Conservation (phyloP, 148 eudicot genomes). For the Rhododendron ovatum region DNA sequence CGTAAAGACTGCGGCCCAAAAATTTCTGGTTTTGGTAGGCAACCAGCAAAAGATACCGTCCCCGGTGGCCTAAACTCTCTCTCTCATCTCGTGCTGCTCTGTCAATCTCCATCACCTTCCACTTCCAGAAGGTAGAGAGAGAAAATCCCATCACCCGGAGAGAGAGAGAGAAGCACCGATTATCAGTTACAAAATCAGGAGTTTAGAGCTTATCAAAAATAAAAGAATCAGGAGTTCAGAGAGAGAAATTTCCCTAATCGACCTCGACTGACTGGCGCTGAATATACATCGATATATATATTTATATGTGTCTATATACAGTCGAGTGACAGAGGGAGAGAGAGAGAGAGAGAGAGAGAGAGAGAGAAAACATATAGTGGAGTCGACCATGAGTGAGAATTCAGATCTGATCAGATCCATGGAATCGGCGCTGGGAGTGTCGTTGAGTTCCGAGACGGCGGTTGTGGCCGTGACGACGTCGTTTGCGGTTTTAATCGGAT, state of each 20-base stretch:
- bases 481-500: slow-evolving; percentile 53
- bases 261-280: not conserved
- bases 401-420: slow-evolving; percentile 37
- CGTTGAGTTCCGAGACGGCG: slow-evolving; percentile 26
- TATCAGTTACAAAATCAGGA: not conserved
- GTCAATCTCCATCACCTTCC: not conserved
- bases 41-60: not conserved
- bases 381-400: slow-evolving; percentile 28
- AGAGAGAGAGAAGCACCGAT: not conserved
- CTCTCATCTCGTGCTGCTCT: not conserved
- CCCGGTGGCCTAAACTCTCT: not conserved
- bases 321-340: not conserved
- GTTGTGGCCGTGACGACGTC: slow-evolving; percentile 44
- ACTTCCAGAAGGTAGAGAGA: not conserved
- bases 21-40: not conserved
- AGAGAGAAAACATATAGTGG: not conserved
- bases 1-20: not conserved
- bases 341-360: not conserved
- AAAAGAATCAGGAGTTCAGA: not conserved
- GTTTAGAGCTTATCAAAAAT: not conserved
- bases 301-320: not conserved
- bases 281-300: not conserved
- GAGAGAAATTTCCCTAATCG: not conserved
- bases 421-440: slow-evolving; percentile 41
- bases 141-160: not conserved